Conservation (phyloP, 2,329 filamentous ascomycete genomes). For the Lanzia echinophila region DNA sequence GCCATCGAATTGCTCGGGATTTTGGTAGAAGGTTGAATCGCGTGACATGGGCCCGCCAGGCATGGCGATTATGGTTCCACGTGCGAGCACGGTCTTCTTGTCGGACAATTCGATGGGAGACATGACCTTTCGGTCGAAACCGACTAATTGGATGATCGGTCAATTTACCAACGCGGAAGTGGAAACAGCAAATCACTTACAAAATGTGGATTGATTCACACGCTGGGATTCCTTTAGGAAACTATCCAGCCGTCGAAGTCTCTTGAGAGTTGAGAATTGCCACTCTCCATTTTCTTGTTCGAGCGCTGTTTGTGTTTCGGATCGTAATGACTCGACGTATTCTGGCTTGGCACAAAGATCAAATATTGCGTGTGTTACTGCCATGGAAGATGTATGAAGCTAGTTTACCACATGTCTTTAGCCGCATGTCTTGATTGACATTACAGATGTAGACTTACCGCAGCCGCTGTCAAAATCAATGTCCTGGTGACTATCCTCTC, state of each 20-base stretch:
- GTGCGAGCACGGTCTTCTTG: not conserved
- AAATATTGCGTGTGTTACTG: not conserved
- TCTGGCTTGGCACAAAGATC: not conserved
- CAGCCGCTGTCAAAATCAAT: not conserved
- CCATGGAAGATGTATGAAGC: not conserved
- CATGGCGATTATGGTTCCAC: not conserved
- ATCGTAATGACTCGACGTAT: not conserved
- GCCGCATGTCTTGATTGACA: not conserved
- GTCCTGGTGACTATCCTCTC: not conserved
- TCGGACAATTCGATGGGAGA: not conserved
- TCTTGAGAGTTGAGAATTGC: not conserved
- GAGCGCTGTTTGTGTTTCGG: not conserved
- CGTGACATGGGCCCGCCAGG: not conserved
- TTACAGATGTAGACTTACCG: not conserved
- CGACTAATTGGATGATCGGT: no score
- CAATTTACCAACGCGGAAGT: no score
- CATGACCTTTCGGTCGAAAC: no score
- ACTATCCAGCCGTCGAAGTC: not conserved
- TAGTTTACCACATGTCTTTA: not conserved
- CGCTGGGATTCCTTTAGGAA: not conserved
- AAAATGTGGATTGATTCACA: not conserved
- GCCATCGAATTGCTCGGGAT: no score
- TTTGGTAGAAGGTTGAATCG: not conserved
- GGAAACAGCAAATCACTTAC: no score
- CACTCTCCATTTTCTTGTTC: not conserved